phyloP scores from a whole-genome alignment of 108 stramenopile genomes.

The Nannochloropsis gaditana region DNA sequence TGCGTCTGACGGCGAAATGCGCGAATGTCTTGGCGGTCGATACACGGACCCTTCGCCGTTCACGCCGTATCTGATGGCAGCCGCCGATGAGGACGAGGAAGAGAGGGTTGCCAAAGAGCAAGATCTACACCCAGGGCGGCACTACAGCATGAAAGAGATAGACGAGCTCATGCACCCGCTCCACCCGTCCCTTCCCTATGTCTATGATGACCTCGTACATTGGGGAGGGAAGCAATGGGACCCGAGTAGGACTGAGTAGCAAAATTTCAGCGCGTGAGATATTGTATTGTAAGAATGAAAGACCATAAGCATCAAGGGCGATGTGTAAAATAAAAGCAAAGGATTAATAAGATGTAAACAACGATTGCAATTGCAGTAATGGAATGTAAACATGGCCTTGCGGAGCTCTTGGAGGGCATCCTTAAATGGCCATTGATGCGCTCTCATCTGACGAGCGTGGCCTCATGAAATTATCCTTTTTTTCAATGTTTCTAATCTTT shows the following conservation, averaged over 20 bases:
- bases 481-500: not conserved
- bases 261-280: too few species aligned
- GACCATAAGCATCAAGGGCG: too few species aligned
- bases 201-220: not conserved
- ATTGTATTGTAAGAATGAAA: too few species aligned
- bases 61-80: not conserved
- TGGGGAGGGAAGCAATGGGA: not conserved
- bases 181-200: not conserved
- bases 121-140: not conserved
- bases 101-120: not conserved
- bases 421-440: too few species aligned
- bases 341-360: too few species aligned
- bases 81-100: not conserved
- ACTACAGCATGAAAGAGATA: not conserved
- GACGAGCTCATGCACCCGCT: not conserved
- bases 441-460: too few species aligned
- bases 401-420: too few species aligned
- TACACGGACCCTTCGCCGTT: not conserved
- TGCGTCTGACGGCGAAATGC: not conserved
- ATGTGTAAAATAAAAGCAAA: too few species aligned
- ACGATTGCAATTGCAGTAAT: too few species aligned
- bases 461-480: not conserved
- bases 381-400: too few species aligned
- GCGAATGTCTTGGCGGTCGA: not conserved
- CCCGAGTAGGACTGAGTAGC: not conserved